phyloP scores from a whole-genome alignment of 2,329 filamentous ascomycete genomes.

The Hymenoscyphus repandus region DNA sequence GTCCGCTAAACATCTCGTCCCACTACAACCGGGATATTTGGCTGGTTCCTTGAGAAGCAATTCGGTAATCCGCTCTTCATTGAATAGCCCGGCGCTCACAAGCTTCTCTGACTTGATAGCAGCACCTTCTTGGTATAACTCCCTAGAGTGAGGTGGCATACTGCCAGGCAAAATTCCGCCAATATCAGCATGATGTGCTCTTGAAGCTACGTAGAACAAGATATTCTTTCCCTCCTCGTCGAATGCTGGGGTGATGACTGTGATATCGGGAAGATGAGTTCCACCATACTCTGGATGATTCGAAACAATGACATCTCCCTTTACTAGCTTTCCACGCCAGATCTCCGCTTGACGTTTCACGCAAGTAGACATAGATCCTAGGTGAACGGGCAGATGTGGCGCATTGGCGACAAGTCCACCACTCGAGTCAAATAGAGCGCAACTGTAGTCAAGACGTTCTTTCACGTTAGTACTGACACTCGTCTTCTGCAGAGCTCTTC shows the following conservation, averaged over 20 bases:
- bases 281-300: slow-evolving; percentile 83
- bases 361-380: slow-evolving; percentile 82
- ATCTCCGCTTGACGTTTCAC: slow-evolving; percentile 74
- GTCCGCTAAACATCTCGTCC: slow-evolving; percentile 73
- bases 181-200: slow-evolving; percentile 77
- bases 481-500: slow-evolving; percentile 71
- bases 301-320: slow-evolving; percentile 75
- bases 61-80: slow-evolving; percentile 70
- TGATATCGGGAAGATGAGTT: slow-evolving; percentile 80
- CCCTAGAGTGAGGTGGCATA: slow-evolving; percentile 72
- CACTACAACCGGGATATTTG: slow-evolving; percentile 68
- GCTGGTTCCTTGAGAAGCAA: slow-evolving; percentile 66
- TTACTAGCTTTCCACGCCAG: slow-evolving; percentile 72
- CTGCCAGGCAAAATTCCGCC: slow-evolving; percentile 77
- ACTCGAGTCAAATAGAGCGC: slow-evolving; percentile 71
- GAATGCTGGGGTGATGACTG: slow-evolving; percentile 75
- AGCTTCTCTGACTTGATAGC: slow-evolving; percentile 64
- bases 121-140: slow-evolving; percentile 60
- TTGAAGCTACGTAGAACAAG: slow-evolving; percentile 26
- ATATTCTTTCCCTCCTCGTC: slow-evolving; percentile 48
- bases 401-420: slow-evolving; percentile 76
- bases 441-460: slow-evolving; percentile 78
- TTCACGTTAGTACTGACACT: slow-evolving; percentile 78
- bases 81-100: slow-evolving; percentile 70
- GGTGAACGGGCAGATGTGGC: slow-evolving; percentile 74